These are phyloP conservation scores for Dendrobium huoshanense DNA, from an alignment of 106 monocot genomes.

Conservation along the genomic window DNA sequence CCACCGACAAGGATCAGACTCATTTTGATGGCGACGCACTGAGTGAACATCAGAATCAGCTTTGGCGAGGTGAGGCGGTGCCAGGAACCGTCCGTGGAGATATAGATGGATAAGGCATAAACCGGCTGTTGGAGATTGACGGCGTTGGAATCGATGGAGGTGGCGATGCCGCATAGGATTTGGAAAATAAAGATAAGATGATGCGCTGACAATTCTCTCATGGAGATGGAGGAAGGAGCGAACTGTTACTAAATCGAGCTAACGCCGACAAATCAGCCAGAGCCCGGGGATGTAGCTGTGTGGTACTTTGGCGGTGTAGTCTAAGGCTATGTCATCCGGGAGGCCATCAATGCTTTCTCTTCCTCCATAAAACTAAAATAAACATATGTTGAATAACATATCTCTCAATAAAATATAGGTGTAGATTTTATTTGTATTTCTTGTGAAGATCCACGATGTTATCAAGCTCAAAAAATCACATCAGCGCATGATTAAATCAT, in stretches of 20 bases:
- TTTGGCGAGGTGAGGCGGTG: slow-evolving; percentile 13
- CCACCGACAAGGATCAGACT: slow-evolving; percentile 47
- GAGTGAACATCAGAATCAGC: slow-evolving; percentile 44
- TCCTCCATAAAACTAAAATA: background rate
- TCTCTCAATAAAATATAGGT: too few relatives aligned
- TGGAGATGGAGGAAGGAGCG: slow-evolving; percentile 3
- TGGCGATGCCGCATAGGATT: background rate
- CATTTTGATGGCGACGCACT: slow-evolving; percentile 34
- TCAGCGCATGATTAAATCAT: too few relatives aligned
- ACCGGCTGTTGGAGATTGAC: slow-evolving; percentile 6
- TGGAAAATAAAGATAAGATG: slow-evolving; percentile 23
- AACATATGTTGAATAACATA: too few relatives aligned
- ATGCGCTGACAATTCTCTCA: slow-evolving; percentile 6
- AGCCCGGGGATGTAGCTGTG: slow-evolving; percentile 7
- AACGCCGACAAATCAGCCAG: background rate
- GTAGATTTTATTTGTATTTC: too few relatives aligned
- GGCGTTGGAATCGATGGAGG: background rate
- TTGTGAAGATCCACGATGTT: too few relatives aligned
- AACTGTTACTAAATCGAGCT: slow-evolving; percentile 15
- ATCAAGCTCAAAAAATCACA: too few relatives aligned
- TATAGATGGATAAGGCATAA: slow-evolving; percentile 31
- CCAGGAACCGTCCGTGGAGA: slow-evolving; percentile 30
- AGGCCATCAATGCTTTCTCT: slow-evolving; percentile 16
- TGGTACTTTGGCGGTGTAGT: slow-evolving; percentile 19
- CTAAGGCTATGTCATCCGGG: slow-evolving; percentile 16